These are phyloP conservation scores for Botrytis squamosa DNA, from an alignment of 2,329 filamentous ascomycete genomes.

Conservation along the genomic window DNA sequence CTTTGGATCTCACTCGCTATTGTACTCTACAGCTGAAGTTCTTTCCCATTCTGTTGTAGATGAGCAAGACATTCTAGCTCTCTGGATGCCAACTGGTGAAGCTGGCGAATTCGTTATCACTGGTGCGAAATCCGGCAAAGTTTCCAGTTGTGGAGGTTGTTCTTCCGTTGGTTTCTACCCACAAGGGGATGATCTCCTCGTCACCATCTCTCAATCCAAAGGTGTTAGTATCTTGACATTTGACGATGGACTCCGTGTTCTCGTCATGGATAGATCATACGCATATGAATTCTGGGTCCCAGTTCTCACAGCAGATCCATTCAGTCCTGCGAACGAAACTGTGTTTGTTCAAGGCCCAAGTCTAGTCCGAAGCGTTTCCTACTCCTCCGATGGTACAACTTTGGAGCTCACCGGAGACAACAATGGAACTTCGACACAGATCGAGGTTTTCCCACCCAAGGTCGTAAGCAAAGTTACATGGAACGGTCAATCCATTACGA, in stretches of 20 bases:
- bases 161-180: constrained; percentile 45
- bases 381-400: constrained; percentile 37
- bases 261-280: constrained; percentile 53
- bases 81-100: constrained; percentile 56
- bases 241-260: constrained; percentile 48
- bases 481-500: constrained; percentile 46
- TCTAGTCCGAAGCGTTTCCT: constrained; percentile 47
- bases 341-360: constrained; percentile 54
- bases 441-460: constrained; percentile 50
- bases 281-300: constrained; percentile 60
- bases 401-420: constrained; percentile 49
- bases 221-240: constrained; percentile 50
- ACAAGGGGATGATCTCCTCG: constrained; percentile 44
- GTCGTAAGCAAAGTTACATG: constrained; percentile 48
- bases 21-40: constrained; percentile 57
- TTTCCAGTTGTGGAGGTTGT: constrained; percentile 45
- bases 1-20: constrained; percentile 50
- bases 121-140: constrained; percentile 53
- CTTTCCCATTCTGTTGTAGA: constrained; percentile 52
- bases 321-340: constrained; percentile 33
- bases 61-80: constrained; percentile 47
- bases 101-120: constrained; percentile 53
- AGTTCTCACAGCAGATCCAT: constrained; percentile 45
- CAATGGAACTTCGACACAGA: constrained; percentile 40
- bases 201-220: constrained; percentile 49